Conservation (phyloP, 257 asterid genomes). For the Phtheirospermum japonicum region DNA sequence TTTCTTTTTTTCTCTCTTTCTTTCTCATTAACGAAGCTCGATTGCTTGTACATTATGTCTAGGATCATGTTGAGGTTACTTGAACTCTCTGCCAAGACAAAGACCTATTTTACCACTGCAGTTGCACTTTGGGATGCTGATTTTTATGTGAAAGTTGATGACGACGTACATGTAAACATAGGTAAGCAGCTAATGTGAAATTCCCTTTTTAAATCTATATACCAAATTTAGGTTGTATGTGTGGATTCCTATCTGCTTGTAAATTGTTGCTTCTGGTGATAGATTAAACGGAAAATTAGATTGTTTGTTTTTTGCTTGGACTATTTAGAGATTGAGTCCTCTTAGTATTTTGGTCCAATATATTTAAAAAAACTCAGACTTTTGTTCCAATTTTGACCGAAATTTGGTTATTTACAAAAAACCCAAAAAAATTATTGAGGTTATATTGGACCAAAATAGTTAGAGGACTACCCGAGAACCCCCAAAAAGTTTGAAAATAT, state of each 20-base stretch:
- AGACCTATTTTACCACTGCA: conserved; percentile 85
- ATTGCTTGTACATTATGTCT: background rate
- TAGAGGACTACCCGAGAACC: background rate
- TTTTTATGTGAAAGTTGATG: conserved; percentile 94
- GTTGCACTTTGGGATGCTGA: conserved; percentile 97
- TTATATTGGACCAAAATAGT: too few species aligned
- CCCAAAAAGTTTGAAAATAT: background rate
- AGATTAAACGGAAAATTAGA: background rate
- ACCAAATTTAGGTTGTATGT: background rate
- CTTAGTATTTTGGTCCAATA: background rate
- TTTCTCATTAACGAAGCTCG: background rate
- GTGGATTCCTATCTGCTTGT: background rate
- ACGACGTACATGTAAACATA: conserved; percentile 89
- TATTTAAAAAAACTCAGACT: too few species aligned
- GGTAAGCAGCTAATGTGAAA: conserved; percentile 40
- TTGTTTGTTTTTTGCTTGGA: too few species aligned
- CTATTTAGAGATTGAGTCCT: too few species aligned
- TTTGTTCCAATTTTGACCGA: background rate
- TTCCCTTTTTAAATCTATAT: background rate
- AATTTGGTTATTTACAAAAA: background rate
- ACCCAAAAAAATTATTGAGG: background rate
- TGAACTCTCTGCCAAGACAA: conserved; percentile 92
- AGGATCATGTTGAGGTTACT: conserved; percentile 99
- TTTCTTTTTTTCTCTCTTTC: background rate
- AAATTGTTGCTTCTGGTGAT: background rate